Conservation (phyloP, 2,329 filamentous ascomycete genomes). For the Westerdykella sp. region DNA sequence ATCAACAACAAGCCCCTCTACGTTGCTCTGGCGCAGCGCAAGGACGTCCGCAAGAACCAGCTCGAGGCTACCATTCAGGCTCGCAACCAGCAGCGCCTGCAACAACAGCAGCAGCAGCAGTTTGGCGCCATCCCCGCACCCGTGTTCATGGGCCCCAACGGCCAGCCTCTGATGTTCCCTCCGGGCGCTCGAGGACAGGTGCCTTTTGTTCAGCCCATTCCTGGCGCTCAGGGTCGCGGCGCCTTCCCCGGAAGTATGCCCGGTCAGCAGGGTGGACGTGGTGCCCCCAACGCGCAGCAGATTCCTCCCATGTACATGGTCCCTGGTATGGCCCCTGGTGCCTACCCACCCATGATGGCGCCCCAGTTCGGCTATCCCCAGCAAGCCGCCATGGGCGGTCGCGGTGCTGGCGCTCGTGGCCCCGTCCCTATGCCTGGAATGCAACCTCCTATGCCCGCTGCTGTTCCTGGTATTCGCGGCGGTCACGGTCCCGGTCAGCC, state of each 20-base stretch:
- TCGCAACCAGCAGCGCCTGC: conserved; percentile 96
- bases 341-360: conserved; percentile 69
- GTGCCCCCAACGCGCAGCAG: conserved; percentile 68
- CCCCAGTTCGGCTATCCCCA: conserved; percentile 74
- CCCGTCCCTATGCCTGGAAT: conserved; percentile 62
- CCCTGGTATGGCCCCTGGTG: conserved; percentile 54
- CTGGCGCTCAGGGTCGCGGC: conserved; percentile 72
- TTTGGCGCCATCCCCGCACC: conserved; percentile 49
- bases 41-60: conserved; percentile 98
- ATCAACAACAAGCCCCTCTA: conserved; percentile 94
- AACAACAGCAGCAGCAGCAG: conserved; percentile 76
- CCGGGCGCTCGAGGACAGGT: conserved; percentile 51
- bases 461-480: conserved; percentile 38
- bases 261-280: conserved; percentile 80
- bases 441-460: conserved; percentile 61
- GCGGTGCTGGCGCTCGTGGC: conserved; percentile 57
- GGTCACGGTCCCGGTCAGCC: conserved; percentile 35
- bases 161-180: conserved; percentile 60
- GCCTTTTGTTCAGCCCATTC: conserved; percentile 55
- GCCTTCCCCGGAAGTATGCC: conserved; percentile 76
- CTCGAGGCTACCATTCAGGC: conserved; percentile 99
- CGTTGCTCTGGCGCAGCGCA: conserved; percentile 95
- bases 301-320: conserved; percentile 83
- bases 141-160: conserved; percentile 85
- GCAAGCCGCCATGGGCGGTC: conserved; percentile 57